Evolutionary conservation across 768 basidiomycete species (phyloP).

Genomic region (Pleurotus cornucopiae): DNA sequence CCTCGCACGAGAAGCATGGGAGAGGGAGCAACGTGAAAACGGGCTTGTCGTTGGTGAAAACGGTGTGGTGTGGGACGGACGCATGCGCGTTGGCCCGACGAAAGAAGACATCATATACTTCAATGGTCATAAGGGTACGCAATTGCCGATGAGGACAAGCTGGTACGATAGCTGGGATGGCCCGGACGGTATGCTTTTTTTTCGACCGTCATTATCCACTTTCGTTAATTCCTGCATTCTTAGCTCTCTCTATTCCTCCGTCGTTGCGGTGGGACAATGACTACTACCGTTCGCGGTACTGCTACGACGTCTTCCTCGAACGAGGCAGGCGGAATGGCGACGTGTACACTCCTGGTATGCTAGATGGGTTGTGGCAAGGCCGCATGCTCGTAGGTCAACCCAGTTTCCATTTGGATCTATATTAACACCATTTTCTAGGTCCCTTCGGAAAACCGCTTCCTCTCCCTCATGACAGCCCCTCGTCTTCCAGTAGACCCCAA

Average conservation of each 20-base stretch:
- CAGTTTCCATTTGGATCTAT: not conserved
- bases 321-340: conserved; percentile 25
- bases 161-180: conserved; percentile 11
- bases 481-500: conserved; percentile 17
- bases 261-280: conserved; percentile 48
- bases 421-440: conserved; percentile 19
- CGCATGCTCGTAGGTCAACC: conserved; percentile 50
- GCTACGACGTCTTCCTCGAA: conserved; percentile 27
- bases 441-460: conserved; percentile 26
- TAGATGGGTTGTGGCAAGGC: conserved; percentile 62
- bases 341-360: conserved; percentile 45
- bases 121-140: conserved; percentile 36
- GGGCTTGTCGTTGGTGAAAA: conserved; percentile 8
- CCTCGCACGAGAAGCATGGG: not conserved
- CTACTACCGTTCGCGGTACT: conserved; percentile 50
- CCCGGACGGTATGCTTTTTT: not conserved
- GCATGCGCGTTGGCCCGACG: conserved; percentile 34
- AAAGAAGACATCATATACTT: conserved; percentile 59
- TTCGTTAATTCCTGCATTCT: not conserved
- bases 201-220: not conserved
- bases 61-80: conserved; percentile 14
- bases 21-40: not conserved
- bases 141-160: conserved; percentile 20
- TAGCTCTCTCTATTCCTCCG: conserved; percentile 9
- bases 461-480: conserved; percentile 18